Evolutionary conservation across 345 rosid genomes (phyloP).

Genomic region (Eucalyptus paniculata): DNA sequence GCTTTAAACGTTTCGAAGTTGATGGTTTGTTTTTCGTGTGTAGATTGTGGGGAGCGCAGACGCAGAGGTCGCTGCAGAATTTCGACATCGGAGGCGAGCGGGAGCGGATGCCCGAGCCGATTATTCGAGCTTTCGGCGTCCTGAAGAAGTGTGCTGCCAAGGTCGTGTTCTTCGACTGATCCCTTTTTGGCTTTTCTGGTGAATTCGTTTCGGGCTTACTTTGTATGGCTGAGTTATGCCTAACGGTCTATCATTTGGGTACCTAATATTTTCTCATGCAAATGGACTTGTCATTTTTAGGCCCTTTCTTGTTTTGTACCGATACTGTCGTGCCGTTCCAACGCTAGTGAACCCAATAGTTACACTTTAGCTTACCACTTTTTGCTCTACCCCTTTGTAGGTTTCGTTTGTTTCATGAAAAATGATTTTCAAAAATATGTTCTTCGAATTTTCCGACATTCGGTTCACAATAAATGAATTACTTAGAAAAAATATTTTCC

Average conservation of each 20-base stretch:
- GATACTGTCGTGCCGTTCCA: neutral
- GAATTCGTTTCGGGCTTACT: neutral
- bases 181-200: neutral
- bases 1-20: neutral
- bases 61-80: constrained; percentile 89
- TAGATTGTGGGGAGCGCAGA: constrained; percentile 97
- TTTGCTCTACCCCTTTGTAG: neutral
- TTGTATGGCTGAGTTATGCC: neutral
- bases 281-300: neutral
- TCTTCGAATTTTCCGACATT: no score
- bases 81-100: constrained; percentile 93
- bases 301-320: neutral
- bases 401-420: no score
- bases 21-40: neutral
- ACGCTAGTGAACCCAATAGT: neutral
- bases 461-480: no score
- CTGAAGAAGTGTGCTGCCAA: constrained; percentile 95
- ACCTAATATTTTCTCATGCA: neutral
- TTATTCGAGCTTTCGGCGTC: constrained; percentile 85
- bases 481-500: no score
- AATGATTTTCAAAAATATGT: no score
- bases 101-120: constrained; percentile 92
- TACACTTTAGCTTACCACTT: neutral
- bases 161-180: constrained; percentile 12
- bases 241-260: no score